Percentiles rank a stretch among this genome's conserved stretches.
These are phyloP conservation scores for Pseudisothecium myosuroides DNA, from an alignment of 225 moss, liverwort and hornwort genomes.

Conservation along the genomic window DNA sequence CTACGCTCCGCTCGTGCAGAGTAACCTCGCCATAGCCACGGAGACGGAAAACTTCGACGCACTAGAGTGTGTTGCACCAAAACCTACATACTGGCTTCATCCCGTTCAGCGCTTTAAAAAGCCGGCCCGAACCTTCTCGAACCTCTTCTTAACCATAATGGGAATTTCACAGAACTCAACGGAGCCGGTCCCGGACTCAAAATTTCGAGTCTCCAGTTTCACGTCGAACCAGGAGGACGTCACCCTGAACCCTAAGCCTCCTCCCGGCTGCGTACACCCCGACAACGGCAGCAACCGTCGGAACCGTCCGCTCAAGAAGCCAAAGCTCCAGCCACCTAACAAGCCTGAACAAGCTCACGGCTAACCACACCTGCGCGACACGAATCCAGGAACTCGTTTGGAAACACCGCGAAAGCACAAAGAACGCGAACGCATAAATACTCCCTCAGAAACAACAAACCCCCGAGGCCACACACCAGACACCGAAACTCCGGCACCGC, in stretches of 20 bases:
- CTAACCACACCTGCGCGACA: not conserved
- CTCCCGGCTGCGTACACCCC: not conserved
- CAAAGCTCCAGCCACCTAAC: not conserved
- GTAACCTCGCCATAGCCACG: constrained; percentile 7
- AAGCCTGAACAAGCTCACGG: not conserved
- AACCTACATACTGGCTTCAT: not conserved
- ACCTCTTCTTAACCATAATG: not conserved
- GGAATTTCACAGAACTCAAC: not conserved
- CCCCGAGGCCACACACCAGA: not conserved
- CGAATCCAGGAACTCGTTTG: not conserved
- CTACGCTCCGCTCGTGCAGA: constrained; percentile 5
- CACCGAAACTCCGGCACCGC: not conserved
- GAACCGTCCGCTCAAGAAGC: constrained; percentile 1
- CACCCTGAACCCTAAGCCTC: not conserved
- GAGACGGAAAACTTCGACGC: not conserved
- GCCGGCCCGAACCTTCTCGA: not conserved
- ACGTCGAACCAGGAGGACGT: not conserved
- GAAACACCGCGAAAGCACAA: not conserved
- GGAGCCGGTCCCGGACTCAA: not conserved
- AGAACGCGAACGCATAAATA: not conserved
- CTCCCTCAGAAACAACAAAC: not conserved
- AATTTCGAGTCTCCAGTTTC: not conserved
- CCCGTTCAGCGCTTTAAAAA: not conserved
- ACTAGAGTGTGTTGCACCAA: not conserved
- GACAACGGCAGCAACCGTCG: constrained; percentile 2